phyloP scores from a whole-genome alignment of 2,329 filamentous ascomycete species.

The Epichloe coenophiala region DNA sequence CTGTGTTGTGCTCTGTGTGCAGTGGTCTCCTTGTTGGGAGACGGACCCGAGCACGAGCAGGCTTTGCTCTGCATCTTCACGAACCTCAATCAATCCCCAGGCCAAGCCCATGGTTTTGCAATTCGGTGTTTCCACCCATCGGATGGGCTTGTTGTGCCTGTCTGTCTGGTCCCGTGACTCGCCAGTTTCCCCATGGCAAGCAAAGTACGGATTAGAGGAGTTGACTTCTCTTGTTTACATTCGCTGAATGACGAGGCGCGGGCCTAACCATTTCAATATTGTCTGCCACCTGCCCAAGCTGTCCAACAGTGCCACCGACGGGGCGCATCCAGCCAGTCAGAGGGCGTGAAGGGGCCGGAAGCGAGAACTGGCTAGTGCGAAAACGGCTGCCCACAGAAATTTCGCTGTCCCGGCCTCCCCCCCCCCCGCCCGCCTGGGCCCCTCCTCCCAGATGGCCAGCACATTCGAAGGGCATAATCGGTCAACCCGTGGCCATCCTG shows the following conservation, averaged over 20 bases:
- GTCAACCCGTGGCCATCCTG: slow-evolving; percentile 2
- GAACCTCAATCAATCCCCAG: too few species aligned
- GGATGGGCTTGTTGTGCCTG: neutral
- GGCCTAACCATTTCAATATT: neutral
- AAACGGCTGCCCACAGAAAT: neutral
- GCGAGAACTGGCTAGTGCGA: neutral
- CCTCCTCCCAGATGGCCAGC: neutral
- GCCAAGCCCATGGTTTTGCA: neutral
- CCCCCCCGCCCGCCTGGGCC: neutral
- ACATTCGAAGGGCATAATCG: slow-evolving; percentile 2
- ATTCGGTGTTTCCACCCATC: neutral
- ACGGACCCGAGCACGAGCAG: too few species aligned
- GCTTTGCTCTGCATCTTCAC: too few species aligned
- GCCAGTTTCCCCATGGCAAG: neutral
- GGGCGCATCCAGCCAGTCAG: neutral
- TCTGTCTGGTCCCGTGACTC: neutral
- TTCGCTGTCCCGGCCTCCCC: neutral
- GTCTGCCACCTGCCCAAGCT: neutral
- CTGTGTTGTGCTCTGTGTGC: too few species aligned
- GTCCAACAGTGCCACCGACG: neutral
- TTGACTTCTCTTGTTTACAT: too few species aligned
- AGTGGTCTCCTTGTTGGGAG: too few species aligned
- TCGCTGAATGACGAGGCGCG: neutral
- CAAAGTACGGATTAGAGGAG: neutral
- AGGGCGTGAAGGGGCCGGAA: neutral